A percentile compares a stretch with the other conserved stretches of the same genome.
Evolutionary conservation across 2,329 filamentous ascomycete genomes (phyloP).

Genomic region (Periglandula ipomoeae): DNA sequence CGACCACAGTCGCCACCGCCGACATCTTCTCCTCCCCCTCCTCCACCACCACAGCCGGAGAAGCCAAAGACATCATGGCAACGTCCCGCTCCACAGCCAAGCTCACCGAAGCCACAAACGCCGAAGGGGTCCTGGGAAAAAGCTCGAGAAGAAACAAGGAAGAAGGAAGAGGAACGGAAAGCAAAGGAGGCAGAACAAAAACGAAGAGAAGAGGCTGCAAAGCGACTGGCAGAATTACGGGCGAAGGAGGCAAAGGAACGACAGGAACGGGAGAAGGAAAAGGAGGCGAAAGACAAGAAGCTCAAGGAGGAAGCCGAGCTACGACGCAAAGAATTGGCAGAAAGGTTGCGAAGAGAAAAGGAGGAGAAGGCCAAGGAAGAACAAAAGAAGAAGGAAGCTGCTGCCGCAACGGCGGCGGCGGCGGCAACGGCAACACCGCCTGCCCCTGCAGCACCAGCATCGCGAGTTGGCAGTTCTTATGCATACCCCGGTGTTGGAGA

Average conservation of each 20-base stretch:
- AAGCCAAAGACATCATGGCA: constrained; percentile 12
- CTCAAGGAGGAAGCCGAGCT: constrained; percentile 27
- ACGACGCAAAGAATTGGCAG: constrained; percentile 15
- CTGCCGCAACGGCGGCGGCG: constrained; percentile 20
- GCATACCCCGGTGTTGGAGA: constrained; percentile 59
- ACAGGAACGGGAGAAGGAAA: constrained; percentile 31
- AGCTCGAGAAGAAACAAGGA: constrained; percentile 57
- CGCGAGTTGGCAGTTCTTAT: constrained; percentile 44
- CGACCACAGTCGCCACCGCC: constrained; percentile 9
- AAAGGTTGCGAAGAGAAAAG: constrained; percentile 18
- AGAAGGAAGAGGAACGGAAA: constrained; percentile 55
- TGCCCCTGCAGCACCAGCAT: constrained; percentile 13
- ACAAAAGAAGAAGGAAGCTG: constrained; percentile 31
- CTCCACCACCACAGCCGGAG: constrained; percentile 10
- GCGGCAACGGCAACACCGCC: constrained; percentile 18
- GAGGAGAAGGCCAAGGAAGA: constrained; percentile 28
- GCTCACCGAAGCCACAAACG: constrained; percentile 10
- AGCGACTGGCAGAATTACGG: constrained; percentile 42
- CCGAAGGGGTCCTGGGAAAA: constrained; percentile 55
- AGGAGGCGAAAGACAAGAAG: constrained; percentile 25
- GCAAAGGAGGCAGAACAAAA: constrained; percentile 52
- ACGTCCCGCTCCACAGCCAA: constrained; percentile 15
- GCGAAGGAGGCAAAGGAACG: constrained; percentile 46
- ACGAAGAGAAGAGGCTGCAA: constrained; percentile 46
- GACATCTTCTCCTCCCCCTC: constrained; percentile 3